These are phyloP conservation scores for Sporothrix variecibatus DNA, from an alignment of 2,329 filamentous ascomycete species.

Conservation along the genomic window DNA sequence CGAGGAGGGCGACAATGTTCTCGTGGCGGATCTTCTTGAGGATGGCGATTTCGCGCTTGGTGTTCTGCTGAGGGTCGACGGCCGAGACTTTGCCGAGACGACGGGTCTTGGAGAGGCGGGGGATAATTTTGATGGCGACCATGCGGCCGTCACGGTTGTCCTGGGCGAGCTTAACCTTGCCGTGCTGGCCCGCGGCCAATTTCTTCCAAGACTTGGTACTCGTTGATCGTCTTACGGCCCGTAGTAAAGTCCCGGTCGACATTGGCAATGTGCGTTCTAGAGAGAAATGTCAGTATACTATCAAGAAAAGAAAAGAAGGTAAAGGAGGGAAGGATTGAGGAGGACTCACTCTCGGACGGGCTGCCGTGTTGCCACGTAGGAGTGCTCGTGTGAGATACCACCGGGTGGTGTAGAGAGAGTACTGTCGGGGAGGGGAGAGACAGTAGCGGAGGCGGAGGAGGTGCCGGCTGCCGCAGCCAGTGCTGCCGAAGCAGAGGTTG, in stretches of 20 bases:
- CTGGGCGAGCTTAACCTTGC: constrained; percentile 93
- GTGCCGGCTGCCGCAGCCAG: neutral
- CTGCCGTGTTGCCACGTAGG: constrained; percentile 70
- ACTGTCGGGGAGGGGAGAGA: constrained; percentile 53
- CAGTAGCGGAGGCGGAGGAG: constrained; percentile 33
- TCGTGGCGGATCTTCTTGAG: constrained; percentile 96
- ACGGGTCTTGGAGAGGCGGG: constrained; percentile 89
- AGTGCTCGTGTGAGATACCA: constrained; percentile 63
- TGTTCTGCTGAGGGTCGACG: constrained; percentile 70
- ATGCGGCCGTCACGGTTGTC: constrained; percentile 73
- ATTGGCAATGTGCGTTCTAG: constrained; percentile 81
- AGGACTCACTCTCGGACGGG: constrained; percentile 72
- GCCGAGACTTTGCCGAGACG: constrained; percentile 81
- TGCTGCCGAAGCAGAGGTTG: constrained; percentile 29
- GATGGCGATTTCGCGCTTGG: constrained; percentile 95
- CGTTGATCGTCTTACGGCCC: constrained; percentile 94
- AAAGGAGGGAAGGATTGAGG: too few relatives aligned
- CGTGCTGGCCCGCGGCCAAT: constrained; percentile 94
- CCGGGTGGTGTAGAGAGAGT: constrained; percentile 52
- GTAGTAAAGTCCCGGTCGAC: constrained; percentile 87
- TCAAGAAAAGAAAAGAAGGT: neutral
- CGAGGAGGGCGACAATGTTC: constrained; percentile 93
- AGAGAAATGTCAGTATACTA: constrained; percentile 5
- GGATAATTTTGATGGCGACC: constrained; percentile 98
- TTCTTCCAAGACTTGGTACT: constrained; percentile 96